A percentile compares a stretch with the other conserved stretches of the same genome.
These are phyloP conservation scores for Penicillium sclerotigenum DNA, from an alignment of 2,329 filamentous ascomycete species.

Conservation along the genomic window DNA sequence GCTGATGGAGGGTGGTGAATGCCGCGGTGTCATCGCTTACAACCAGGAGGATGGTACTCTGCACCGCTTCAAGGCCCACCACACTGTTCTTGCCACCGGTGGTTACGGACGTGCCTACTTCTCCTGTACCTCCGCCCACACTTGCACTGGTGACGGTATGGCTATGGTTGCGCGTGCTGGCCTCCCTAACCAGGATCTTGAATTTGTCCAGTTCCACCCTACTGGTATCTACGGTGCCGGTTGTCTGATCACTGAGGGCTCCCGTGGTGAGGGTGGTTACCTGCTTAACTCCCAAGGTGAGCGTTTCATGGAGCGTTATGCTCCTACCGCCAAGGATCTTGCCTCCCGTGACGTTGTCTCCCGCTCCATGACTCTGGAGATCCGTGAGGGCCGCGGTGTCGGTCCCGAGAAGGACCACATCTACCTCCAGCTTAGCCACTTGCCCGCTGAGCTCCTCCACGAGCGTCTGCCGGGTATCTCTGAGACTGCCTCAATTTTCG, in stretches of 20 bases:
- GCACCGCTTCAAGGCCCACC: slow-evolving; percentile 92
- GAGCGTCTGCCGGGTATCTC: slow-evolving; percentile 98
- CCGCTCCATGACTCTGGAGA: slow-evolving; percentile 97
- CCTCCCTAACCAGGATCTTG: slow-evolving; percentile 97
- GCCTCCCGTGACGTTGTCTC: slow-evolving; percentile 95
- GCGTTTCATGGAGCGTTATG: slow-evolving; percentile 99
- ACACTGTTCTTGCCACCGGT: slow-evolving; percentile 95
- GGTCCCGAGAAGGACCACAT: slow-evolving; percentile 98
- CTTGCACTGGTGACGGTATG: slow-evolving; percentile 98
- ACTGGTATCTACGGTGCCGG: slow-evolving; percentile 98
- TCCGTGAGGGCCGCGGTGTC: slow-evolving; percentile 94
- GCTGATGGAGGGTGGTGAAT: slow-evolving; percentile 96
- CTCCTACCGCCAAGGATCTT: slow-evolving; percentile 95
- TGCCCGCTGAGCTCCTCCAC: slow-evolving; percentile 86
- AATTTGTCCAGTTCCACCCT: slow-evolving; percentile 99
- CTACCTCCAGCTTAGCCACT: slow-evolving; percentile 93
- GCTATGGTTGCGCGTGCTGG: slow-evolving; percentile 98
- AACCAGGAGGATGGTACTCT: slow-evolving; percentile 98
- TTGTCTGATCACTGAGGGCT: slow-evolving; percentile 95
- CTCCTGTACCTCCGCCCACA: slow-evolving; percentile 96
- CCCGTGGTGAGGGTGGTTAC: slow-evolving; percentile 97
- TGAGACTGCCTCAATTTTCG: slow-evolving; percentile 95
- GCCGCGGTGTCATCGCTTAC: slow-evolving; percentile 93
- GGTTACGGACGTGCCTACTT: slow-evolving; percentile 98
- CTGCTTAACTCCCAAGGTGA: slow-evolving; percentile 97